These are phyloP conservation scores for Isoetes taiwanensis DNA, from an alignment of 75 land plant species.

Conservation along the genomic window DNA sequence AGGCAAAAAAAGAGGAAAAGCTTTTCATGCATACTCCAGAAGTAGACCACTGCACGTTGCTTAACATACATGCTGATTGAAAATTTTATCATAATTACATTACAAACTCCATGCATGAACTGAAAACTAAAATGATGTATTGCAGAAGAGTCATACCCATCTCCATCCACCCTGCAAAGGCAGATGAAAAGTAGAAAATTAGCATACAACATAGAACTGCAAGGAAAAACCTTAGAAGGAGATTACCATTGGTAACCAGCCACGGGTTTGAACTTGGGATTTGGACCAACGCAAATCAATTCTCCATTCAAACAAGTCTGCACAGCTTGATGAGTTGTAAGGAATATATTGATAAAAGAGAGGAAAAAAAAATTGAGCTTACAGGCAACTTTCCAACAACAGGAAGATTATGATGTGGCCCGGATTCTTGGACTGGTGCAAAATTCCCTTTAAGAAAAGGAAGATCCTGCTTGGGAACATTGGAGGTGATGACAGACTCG, in stretches of 20 bases:
- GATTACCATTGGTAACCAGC: conserved; percentile 83
- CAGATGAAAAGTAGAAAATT: not conserved
- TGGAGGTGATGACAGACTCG: too few species aligned
- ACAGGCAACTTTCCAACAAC: conserved; percentile 20
- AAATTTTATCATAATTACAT: not conserved
- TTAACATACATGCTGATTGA: not conserved
- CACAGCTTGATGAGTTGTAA: too few species aligned
- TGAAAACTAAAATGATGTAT: not conserved
- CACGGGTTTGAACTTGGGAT: conserved; percentile 72
- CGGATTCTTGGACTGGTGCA: conserved; percentile 13
- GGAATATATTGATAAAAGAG: too few species aligned
- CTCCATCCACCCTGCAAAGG: conserved; percentile 84
- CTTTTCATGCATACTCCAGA: too few species aligned
- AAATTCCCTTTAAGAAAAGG: conserved; percentile 7
- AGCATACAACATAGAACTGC: not conserved
- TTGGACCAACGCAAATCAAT: conserved; percentile 81
- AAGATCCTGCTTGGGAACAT: too few species aligned
- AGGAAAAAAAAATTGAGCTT: too few species aligned
- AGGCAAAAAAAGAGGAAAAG: too few species aligned
- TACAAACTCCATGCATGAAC: too few species aligned
- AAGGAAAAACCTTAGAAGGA: too few species aligned
- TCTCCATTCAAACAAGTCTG: conserved; percentile 91
- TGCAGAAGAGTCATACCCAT: conserved; percentile 45
- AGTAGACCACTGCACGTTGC: too few species aligned
- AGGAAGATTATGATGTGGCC: conserved; percentile 4